A percentile compares a stretch with the other conserved stretches of the same genome.
Evolutionary conservation across 768 basidiomycete genomes (phyloP).

Genomic region (Baorangia bicolor): DNA sequence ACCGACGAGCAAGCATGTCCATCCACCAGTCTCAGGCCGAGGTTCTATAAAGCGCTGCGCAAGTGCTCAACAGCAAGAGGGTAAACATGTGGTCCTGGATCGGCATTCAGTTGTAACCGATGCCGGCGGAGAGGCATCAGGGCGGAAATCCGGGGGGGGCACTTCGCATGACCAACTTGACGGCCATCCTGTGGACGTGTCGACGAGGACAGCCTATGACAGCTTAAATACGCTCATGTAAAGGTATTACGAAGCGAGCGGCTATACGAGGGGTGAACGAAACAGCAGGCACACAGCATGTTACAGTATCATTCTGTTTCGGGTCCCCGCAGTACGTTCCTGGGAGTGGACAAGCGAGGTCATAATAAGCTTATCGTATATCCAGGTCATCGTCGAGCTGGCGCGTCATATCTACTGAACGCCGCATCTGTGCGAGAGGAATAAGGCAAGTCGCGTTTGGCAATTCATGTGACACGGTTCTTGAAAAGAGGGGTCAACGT

Average conservation of each 20-base stretch:
- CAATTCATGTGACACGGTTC: neutral
- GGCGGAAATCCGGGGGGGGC: neutral
- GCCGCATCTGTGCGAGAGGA: too few species aligned
- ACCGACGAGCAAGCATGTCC: neutral
- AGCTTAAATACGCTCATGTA: neutral
- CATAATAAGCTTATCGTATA: neutral
- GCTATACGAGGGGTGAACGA: neutral
- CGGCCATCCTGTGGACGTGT: neutral
- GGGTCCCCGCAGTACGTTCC: too few species aligned
- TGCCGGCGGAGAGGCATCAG: constrained; percentile 5
- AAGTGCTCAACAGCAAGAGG: too few species aligned
- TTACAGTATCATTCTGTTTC: neutral
- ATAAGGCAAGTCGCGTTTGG: neutral
- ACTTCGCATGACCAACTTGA: too few species aligned
- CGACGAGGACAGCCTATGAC: neutral
- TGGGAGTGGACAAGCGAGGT: neutral
- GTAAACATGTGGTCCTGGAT: too few species aligned
- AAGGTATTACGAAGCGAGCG: neutral
- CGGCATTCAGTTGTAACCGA: constrained; percentile 4
- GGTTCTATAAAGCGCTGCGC: too few species aligned
- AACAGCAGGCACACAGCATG: neutral
- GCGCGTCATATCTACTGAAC: too few species aligned
- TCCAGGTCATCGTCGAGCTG: neutral
- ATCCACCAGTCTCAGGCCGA: neutral
- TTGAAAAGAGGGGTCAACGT: neutral